phyloP scores from a whole-genome alignment of 805 yeast species.

The Jamesozyma jinghongensis region DNA sequence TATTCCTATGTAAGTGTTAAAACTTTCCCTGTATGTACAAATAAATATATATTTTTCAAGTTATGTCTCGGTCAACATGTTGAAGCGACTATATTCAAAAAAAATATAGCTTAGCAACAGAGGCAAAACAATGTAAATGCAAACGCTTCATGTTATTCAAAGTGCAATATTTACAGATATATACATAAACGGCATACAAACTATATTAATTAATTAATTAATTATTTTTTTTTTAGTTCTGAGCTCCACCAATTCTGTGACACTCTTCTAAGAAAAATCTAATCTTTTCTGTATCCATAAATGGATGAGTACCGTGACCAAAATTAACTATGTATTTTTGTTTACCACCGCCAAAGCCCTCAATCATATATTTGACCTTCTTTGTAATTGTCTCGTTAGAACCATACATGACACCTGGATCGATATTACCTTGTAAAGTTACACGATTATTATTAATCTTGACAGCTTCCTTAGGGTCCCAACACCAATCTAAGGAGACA shows the following conservation, averaged over 20 bases:
- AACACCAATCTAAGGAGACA: slow-evolving; percentile 91
- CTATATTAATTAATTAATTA: too few relatives aligned
- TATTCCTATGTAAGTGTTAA: too few relatives aligned
- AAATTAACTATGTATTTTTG: slow-evolving; percentile 85
- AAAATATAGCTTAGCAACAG: too few relatives aligned
- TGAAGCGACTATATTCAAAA: too few relatives aligned
- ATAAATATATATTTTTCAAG: too few relatives aligned
- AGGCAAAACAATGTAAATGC: too few relatives aligned
- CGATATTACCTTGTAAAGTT: slow-evolving; percentile 87
- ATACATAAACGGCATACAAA: too few relatives aligned
- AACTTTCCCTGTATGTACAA: too few relatives aligned
- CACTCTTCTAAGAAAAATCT: slow-evolving; percentile 80
- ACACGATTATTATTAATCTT: slow-evolving; percentile 65
- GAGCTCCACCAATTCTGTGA: slow-evolving; percentile 58
- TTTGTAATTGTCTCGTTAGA: slow-evolving; percentile 66
- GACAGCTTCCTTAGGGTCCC: slow-evolving; percentile 78
- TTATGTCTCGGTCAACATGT: too few relatives aligned
- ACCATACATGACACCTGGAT: slow-evolving; percentile 93
- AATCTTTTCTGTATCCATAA: slow-evolving; percentile 88
- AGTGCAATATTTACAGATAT: background rate
- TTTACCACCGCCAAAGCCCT: slow-evolving; percentile 91
- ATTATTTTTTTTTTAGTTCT: too few relatives aligned
- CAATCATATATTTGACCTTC: slow-evolving; percentile 81
- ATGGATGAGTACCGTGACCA: slow-evolving; percentile 98
- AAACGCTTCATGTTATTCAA: too few relatives aligned